Base-by-base conservation (phyloP, 495 filamentous ascomycete genomes). In the Cryomyces antarcticus region DNA sequence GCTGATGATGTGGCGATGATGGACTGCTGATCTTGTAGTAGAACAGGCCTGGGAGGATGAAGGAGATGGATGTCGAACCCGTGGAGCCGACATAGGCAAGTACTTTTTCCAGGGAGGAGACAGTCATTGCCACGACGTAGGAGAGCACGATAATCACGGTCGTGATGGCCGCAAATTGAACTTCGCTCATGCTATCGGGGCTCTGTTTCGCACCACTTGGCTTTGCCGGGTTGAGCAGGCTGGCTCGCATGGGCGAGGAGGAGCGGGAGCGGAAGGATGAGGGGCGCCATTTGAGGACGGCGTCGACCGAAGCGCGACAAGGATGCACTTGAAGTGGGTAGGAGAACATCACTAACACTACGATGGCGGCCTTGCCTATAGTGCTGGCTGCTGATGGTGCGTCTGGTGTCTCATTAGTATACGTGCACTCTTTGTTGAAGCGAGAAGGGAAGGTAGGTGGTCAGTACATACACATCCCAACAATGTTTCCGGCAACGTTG, bases 21-120 rank as follows among this genome's bases (percentile, higher is more conserved):
- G 92, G 92, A 9, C 77, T 72, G 0, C 79, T 84, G 43, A 97
- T 95, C 62, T 95, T 95, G 68, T 95, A 96, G 65, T 95, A 97
- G 59, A 97, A 96, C 10, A 96, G 56, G 0, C 89, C 89, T 0
- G 89, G 92, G 0, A 97, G 67, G 49, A 97, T 96, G 58, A 97
- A 97, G 48, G 82, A 89, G 51, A 97, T 96, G 50, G 78, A 78
- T 0, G 89, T 97, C 44, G 78, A 85, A 27, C 89, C 89, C 0
- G 89, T 97, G 52, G 78, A 85, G 6, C 92, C 89, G 17, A 97
- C 89, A 50, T 95, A 97, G 0, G 89, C 88, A 6, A 97, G 69
- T 0, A 96, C 86, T 34, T 80, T 77, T 52, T 93, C 84, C 3
- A 97, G 69, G 2, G 80, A 89, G 4, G 75, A 82, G 7, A 97